These are phyloP conservation scores for Carex arenaria DNA, from an alignment of 202 grass and related monocot genomes.

Conservation along the genomic window DNA sequence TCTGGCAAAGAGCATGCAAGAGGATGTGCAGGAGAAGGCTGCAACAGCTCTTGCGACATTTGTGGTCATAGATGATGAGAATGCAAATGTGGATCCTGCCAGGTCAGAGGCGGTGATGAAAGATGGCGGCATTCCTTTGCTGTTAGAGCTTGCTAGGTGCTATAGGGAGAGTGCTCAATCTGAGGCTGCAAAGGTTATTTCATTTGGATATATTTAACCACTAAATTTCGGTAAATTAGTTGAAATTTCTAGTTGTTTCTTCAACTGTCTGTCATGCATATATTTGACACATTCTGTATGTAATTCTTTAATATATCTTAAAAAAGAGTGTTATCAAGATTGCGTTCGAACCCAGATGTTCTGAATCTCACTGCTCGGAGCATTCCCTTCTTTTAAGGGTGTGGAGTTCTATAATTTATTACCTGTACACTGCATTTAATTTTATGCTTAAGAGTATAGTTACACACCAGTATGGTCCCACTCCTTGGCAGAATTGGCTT, in stretches of 20 bases:
- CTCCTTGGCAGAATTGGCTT: background rate
- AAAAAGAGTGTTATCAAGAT: background rate
- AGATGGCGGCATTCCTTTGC: conserved; percentile 78
- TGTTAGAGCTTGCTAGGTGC: conserved; percentile 76
- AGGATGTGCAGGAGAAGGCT: conserved; percentile 87
- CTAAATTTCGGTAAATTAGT: conserved; percentile 13
- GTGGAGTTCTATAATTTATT: background rate
- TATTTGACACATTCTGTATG: background rate
- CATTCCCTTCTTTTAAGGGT: background rate
- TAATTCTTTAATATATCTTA: background rate
- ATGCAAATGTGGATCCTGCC: conserved; percentile 79
- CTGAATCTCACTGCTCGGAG: background rate
- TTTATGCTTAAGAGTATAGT: background rate
- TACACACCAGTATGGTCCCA: background rate
- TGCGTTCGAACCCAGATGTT: background rate
- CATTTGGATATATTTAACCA: conserved; percentile 23
- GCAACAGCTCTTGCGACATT: conserved; percentile 87
- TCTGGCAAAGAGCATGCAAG: conserved; percentile 70
- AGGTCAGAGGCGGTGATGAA: conserved; percentile 86
- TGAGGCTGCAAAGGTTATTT: conserved; percentile 90
- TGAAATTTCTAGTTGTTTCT: conserved; percentile 24
- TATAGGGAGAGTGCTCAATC: conserved; percentile 86
- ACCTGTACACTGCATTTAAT: background rate
- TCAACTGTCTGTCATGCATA: background rate
- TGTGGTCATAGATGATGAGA: conserved; percentile 96